These are phyloP conservation scores for Calophaca sinica DNA, from an alignment of 306 rosid genomes.

Conservation along the genomic window DNA sequence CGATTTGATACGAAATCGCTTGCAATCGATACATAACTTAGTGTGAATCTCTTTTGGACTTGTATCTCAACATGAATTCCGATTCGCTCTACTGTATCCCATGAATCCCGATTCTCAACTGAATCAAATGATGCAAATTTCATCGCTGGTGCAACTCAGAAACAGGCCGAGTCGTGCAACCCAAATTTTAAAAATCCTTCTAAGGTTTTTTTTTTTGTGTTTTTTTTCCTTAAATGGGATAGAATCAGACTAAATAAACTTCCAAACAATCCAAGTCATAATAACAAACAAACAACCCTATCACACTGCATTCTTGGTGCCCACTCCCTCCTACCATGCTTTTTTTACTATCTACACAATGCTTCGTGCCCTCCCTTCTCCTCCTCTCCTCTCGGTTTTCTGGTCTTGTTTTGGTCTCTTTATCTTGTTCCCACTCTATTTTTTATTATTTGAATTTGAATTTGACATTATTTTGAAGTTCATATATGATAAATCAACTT, in stretches of 20 bases:
- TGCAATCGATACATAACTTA: too few species aligned
- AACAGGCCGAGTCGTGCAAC: too few species aligned
- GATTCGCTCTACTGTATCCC: background rate
- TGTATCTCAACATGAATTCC: background rate
- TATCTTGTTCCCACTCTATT: too few species aligned
- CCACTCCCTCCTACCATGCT: background rate
- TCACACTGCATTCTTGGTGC: background rate
- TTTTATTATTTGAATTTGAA: too few species aligned
- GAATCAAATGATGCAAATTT: background rate
- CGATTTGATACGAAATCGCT: too few species aligned
- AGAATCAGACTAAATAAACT: background rate
- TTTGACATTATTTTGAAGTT: too few species aligned
- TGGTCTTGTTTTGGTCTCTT: too few species aligned
- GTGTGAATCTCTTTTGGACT: conserved; percentile 20
- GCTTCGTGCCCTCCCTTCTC: background rate
- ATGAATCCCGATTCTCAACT: background rate
- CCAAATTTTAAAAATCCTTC: background rate
- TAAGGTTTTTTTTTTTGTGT: background rate
- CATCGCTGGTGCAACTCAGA: background rate
- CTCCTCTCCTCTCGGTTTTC: background rate
- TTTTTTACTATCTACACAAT: background rate
- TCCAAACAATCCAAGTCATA: too few species aligned
- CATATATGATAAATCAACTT: too few species aligned
- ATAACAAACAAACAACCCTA: conserved; percentile 25
- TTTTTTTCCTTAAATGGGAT: background rate